A percentile compares a stretch with the other conserved stretches of the same genome.
These are phyloP conservation scores for Mycena indigotica DNA, from an alignment of 768 basidiomycete genomes.

Conservation along the genomic window DNA sequence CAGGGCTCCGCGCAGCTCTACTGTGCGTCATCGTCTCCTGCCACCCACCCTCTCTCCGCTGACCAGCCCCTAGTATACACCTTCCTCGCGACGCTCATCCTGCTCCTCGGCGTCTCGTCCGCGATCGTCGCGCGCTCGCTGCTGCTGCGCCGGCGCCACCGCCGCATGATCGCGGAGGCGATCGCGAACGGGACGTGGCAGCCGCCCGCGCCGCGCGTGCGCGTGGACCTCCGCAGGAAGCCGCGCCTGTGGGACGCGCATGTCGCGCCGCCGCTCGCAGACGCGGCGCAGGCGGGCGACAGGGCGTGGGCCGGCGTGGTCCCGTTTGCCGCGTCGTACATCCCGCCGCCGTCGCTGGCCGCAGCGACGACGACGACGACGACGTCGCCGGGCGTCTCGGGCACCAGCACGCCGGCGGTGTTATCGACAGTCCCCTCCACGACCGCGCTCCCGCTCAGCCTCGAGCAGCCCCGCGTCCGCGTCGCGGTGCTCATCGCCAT, in stretches of 20 bases:
- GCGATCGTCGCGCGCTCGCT: slow-evolving; percentile 69
- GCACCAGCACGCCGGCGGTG: not conserved
- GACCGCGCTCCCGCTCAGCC: not conserved
- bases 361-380: slow-evolving; percentile 15
- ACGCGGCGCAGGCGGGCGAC: not conserved
- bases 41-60: not conserved
- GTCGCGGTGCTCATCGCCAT: slow-evolving; percentile 50
- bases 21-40: slow-evolving; percentile 5
- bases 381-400: slow-evolving; percentile 6
- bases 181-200: slow-evolving; percentile 67
- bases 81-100: slow-evolving; percentile 65
- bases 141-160: slow-evolving; percentile 62
- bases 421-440: slow-evolving; percentile 3
- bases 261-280: slow-evolving; percentile 23
- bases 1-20: slow-evolving; percentile 13
- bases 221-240: slow-evolving; percentile 46
- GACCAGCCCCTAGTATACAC: slow-evolving; percentile 31
- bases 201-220: slow-evolving; percentile 37
- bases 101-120: slow-evolving; percentile 66
- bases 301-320: slow-evolving; percentile 15
- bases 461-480: slow-evolving; percentile 31
- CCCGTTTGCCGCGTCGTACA: slow-evolving; percentile 27
- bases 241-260: slow-evolving; percentile 53
- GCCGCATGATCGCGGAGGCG: slow-evolving; percentile 60
- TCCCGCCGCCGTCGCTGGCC: slow-evolving; percentile 16